Conservation (phyloP, 345 rosid genomes). For the Eucalyptus erythrocorys region DNA sequence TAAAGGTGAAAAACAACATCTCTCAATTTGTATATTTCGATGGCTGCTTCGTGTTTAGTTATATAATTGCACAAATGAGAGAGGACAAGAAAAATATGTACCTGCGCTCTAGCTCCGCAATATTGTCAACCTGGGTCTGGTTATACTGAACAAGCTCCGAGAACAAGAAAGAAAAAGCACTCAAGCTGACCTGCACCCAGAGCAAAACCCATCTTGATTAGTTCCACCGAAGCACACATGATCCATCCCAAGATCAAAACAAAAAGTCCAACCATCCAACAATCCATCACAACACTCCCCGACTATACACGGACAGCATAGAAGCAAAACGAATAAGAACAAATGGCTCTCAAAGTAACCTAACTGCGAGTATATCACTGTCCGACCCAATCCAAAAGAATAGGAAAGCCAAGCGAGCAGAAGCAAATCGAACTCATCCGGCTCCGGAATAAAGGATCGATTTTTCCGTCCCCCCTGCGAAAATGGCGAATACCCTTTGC, state of each 20-base stretch:
- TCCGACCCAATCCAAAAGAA: not conserved
- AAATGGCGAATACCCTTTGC: not conserved
- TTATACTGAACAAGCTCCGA: slow-evolving; percentile 95
- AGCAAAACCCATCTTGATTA: not conserved
- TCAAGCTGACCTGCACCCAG: slow-evolving; percentile 33
- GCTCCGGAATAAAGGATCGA: not conserved
- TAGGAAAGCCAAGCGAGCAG: not conserved
- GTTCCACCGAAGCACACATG: not conserved
- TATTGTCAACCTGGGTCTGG: slow-evolving; percentile 95
- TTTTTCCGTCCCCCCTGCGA: not conserved
- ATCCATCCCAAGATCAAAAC: not conserved
- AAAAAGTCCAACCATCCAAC: not conserved
- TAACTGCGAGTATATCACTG: not conserved
- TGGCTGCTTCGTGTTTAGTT: not conserved
- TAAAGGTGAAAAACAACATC: not conserved
- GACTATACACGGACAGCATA: not conserved
- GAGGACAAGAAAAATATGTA: not conserved
- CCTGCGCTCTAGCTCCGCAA: slow-evolving; percentile 93
- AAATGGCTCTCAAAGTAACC: not conserved
- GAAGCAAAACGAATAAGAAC: not conserved
- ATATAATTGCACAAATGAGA: not conserved
- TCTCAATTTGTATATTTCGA: not conserved
- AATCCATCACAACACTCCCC: not conserved
- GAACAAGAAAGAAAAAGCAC: slow-evolving; percentile 41
- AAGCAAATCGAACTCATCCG: not conserved